phyloP scores from a whole-genome alignment of 495 filamentous ascomycete species.

The Cercophora samala region DNA sequence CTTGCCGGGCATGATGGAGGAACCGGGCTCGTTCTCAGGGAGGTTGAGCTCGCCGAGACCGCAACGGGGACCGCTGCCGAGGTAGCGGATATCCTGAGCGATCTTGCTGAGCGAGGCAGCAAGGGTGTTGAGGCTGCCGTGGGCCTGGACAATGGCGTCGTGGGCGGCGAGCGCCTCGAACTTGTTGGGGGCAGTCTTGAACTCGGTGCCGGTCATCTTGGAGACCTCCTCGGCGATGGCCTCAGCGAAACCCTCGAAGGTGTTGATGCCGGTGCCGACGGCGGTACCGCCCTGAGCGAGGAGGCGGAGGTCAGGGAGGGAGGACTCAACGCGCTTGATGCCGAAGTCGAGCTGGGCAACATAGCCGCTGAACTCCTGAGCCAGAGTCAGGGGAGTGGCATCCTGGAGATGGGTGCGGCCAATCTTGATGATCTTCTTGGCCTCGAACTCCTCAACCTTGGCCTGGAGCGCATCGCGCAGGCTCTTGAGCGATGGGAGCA shows the following conservation, averaged over 20 bases:
- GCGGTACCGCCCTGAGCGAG: constrained; percentile 96
- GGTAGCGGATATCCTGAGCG: constrained; percentile 94
- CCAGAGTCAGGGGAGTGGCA: constrained; percentile 91
- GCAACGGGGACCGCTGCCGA: constrained; percentile 92
- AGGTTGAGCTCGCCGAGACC: constrained; percentile 89
- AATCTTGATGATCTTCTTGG: constrained; percentile 91
- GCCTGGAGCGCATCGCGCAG: constrained; percentile 78
- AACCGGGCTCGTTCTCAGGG: constrained; percentile 96
- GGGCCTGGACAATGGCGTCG: constrained; percentile 92
- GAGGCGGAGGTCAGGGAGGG: constrained; percentile 77
- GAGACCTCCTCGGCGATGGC: constrained; percentile 83
- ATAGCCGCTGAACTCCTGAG: constrained; percentile 98
- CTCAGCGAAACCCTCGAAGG: constrained; percentile 92
- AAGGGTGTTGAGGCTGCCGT: constrained; percentile 88
- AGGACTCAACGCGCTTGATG: constrained; percentile 79
- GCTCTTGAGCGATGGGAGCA: constrained; percentile 77
- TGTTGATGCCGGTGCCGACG: constrained; percentile 96
- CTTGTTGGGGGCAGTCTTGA: constrained; percentile 97
- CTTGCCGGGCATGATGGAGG: constrained; percentile 98
- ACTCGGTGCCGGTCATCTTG: constrained; percentile 87
- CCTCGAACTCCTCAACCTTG: constrained; percentile 86
- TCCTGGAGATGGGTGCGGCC: constrained; percentile 97
- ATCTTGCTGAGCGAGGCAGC: constrained; percentile 95
- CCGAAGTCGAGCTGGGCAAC: constrained; percentile 89
- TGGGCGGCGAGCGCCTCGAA: constrained; percentile 98